Percentiles rank a stretch among this genome's conserved stretches.
phyloP scores from a whole-genome alignment of 148 eudicot species.

The Heliamphora exappendiculata region DNA sequence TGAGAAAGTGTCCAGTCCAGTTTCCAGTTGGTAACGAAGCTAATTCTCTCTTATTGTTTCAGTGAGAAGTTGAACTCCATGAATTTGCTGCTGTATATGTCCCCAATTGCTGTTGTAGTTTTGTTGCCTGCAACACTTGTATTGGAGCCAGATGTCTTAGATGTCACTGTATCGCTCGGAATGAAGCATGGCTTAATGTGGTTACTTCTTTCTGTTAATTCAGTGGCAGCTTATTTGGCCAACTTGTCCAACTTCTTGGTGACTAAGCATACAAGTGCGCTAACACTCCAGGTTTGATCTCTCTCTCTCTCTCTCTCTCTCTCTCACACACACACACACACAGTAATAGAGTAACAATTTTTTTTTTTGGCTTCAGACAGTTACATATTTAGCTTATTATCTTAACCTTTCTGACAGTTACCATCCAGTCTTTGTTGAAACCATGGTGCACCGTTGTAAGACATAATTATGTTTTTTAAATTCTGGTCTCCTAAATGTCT shows the following conservation, averaged over 20 bases:
- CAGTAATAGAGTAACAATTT: neutral
- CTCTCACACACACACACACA: constrained; percentile 15
- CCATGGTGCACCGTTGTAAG: neutral
- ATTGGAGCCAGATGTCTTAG: constrained; percentile 87
- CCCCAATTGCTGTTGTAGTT: constrained; percentile 60
- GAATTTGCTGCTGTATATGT: constrained; percentile 16
- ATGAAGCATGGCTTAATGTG: constrained; percentile 61
- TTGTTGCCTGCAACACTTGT: constrained; percentile 73
- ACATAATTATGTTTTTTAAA: neutral
- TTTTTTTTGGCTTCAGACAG: too few species aligned
- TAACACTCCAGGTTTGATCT: constrained; percentile 77
- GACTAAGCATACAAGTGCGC: constrained; percentile 94
- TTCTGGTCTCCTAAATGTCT: neutral
- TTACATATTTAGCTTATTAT: neutral
- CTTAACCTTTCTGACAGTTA: neutral
- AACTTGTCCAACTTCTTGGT: constrained; percentile 95
- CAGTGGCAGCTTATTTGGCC: constrained; percentile 86
- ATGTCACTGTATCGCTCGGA: constrained; percentile 52
- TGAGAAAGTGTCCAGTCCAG: neutral
- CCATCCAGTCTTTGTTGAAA: neutral
- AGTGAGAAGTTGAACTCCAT: constrained; percentile 21
- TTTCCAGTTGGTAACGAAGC: neutral
- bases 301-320: constrained; percentile 17
- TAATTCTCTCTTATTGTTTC: neutral
- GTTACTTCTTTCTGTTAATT: constrained; percentile 66